Evolutionary conservation across 2,329 filamentous ascomycete genomes (phyloP), one percentile per base, ranked within the genome.

Genomic region (Colletotrichum somersetense): DNA sequence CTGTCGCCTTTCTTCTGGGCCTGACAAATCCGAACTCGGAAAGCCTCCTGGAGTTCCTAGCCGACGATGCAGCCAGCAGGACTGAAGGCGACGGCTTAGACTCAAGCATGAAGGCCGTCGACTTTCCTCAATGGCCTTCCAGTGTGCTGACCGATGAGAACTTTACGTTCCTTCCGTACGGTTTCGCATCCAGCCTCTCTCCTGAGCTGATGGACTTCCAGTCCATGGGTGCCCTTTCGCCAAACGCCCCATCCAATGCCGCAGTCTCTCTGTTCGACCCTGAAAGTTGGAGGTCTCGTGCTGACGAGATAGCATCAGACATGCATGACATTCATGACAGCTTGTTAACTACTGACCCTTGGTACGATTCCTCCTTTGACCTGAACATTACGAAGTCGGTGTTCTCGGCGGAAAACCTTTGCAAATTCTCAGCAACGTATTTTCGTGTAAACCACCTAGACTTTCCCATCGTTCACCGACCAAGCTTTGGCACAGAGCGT

Each of bases 381-480:
- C 11, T 59, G 30, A 42, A 52, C 35, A 65, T 73, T 20, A 75
- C 77, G 3, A 50, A 38, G 2, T 71, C 63, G 3, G 70, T 75
- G 26, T 76, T 79, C 65, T 74, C 75, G 14, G 57, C 71, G 1
- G n/a, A 68, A 8, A 77, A 75, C 66, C 63, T 76, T 26, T 73
- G 71, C 20, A 30, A 44, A 11, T 77, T 78, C 52, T 66, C 75
- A 3, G 55, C 72, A 1, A 71, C 72, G n/a, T 78, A 76, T 71
- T 79, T 77, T 69, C 75, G 75, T 11, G 66, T 75, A 33, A 77
- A 74, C 42, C 77, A 79, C 59, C 67, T 62, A 12, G 76, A 79
- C 69, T 75, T 79, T 14, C 78, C 78, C 30, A 62, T 79, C 23
- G 35, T 77, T 2, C 78, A 80, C 74, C 73, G 75, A 8, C 74